Percentiles rank a stretch among this genome's conserved stretches.
These are phyloP conservation scores for Pleurotus pulmonarius DNA, from an alignment of 768 basidiomycete genomes.

Conservation along the genomic window DNA sequence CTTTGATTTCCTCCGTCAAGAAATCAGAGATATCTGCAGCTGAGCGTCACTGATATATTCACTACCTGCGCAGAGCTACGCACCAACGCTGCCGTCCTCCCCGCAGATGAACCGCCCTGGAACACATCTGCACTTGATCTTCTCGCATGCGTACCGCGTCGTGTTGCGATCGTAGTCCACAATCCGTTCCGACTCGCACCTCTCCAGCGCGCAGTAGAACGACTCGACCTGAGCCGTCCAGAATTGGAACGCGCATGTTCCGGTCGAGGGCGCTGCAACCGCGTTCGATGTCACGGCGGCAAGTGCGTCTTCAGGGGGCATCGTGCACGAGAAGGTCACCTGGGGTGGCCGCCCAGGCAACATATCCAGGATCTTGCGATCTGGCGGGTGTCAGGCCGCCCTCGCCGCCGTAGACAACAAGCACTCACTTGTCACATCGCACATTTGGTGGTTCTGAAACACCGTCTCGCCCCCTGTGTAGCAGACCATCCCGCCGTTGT, in stretches of 20 bases:
- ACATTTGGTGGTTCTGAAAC: slow-evolving; percentile 96
- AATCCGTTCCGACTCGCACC: slow-evolving; percentile 50
- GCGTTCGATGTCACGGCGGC: neutral
- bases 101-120: slow-evolving; percentile 94
- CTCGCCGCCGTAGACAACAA: neutral
- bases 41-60: neutral
- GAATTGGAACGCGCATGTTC: slow-evolving; percentile 92
- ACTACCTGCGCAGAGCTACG: slow-evolving; percentile 23
- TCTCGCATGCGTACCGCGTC: slow-evolving; percentile 77
- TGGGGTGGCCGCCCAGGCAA: slow-evolving; percentile 86
- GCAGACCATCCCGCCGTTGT: slow-evolving; percentile 76
- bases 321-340: slow-evolving; percentile 86
- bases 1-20: slow-evolving; percentile 82
- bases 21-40: slow-evolving; percentile 88
- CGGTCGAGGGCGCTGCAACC: slow-evolving; percentile 17
- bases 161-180: slow-evolving; percentile 62
- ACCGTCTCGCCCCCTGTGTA: slow-evolving; percentile 92
- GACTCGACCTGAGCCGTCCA: slow-evolving; percentile 95
- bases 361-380: slow-evolving; percentile 94
- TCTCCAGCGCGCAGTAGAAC: slow-evolving; percentile 87
- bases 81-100: slow-evolving; percentile 90
- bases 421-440: slow-evolving; percentile 90
- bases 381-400: slow-evolving; percentile 31
- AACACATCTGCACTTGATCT: slow-evolving; percentile 89
- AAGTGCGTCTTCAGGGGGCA: neutral